phyloP scores from a whole-genome alignment of 345 rosid genomes.

The Linum lewisii region DNA sequence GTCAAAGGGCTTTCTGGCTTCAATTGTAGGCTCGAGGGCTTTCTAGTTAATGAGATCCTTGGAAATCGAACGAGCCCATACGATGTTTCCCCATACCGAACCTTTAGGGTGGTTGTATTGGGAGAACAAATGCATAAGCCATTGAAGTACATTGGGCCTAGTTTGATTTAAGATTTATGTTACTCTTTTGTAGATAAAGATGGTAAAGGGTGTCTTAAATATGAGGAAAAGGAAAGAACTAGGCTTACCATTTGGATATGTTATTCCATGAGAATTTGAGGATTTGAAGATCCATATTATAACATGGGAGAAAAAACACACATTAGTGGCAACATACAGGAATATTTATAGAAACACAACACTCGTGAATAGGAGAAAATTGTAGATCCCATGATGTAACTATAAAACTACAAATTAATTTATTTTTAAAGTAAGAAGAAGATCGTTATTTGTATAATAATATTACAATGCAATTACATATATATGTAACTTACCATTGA shows the following conservation, averaged over 20 bases:
- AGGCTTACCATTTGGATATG: slow-evolving; percentile 5
- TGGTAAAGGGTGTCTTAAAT: not conserved
- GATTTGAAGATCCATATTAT: too few species aligned
- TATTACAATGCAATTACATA: not conserved
- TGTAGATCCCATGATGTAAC: too few species aligned
- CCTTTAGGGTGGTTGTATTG: slow-evolving; percentile 5
- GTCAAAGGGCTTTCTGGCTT: not conserved
- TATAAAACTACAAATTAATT: too few species aligned
- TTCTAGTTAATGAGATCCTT: not conserved
- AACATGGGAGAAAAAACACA: not conserved
- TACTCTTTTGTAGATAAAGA: not conserved
- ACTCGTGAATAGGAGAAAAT: too few species aligned
- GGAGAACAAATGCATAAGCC: not conserved
- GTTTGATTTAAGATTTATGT: not conserved
- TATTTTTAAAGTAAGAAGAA: too few species aligned
- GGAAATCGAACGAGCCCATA: not conserved
- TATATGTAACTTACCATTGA: not conserved
- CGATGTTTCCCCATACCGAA: slow-evolving; percentile 2
- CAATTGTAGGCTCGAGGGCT: not conserved
- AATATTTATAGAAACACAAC: too few species aligned
- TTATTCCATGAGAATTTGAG: not conserved
- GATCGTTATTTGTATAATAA: not conserved
- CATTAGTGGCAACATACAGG: too few species aligned
- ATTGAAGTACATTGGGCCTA: slow-evolving; percentile 5
- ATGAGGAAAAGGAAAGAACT: not conserved